A percentile compares a stretch with the other conserved stretches of the same genome.
Conservation (phyloP, 2,329 filamentous ascomycete species). For the Phyllosticta ampelicida region DNA sequence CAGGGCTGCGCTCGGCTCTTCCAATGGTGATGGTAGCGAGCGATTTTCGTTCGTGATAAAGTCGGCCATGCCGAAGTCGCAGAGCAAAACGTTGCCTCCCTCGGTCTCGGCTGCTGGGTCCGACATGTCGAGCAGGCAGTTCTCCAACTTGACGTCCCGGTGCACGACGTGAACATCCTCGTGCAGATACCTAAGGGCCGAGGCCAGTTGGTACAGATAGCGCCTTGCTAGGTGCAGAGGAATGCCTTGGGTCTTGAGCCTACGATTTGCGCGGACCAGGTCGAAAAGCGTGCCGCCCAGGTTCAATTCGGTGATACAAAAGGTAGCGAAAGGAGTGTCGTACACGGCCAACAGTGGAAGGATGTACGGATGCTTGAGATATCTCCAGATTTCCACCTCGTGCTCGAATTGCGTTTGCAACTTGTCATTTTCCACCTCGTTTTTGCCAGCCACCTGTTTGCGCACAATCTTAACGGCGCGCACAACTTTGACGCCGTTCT, state of each 20-base stretch:
- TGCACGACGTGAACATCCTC: constrained; percentile 57
- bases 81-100: constrained; percentile 49
- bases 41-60: constrained; percentile 50
- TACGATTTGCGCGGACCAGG: constrained; percentile 45
- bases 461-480: constrained; percentile 59
- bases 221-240: constrained; percentile 42
- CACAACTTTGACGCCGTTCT: constrained; percentile 41
- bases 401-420: constrained; percentile 58
- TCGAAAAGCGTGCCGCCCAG: constrained; percentile 56
- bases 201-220: constrained; percentile 53
- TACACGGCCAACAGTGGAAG: constrained; percentile 53
- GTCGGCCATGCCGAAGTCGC: constrained; percentile 60
- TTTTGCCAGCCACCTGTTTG: constrained; percentile 44
- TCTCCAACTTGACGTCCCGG: constrained; percentile 59
- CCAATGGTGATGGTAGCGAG: constrained; percentile 35
- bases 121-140: constrained; percentile 51
- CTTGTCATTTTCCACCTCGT: constrained; percentile 52
- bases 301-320: constrained; percentile 55
- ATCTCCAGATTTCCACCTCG: constrained; percentile 57
- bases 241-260: constrained; percentile 26
- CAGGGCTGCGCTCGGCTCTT: constrained; percentile 27
- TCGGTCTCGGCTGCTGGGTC: constrained; percentile 36
- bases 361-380: constrained; percentile 51
- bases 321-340: constrained; percentile 57
- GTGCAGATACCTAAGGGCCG: constrained; percentile 55